phyloP scores from a whole-genome alignment of 1,139 yeast species.

The Meyerozyma sp. region DNA sequence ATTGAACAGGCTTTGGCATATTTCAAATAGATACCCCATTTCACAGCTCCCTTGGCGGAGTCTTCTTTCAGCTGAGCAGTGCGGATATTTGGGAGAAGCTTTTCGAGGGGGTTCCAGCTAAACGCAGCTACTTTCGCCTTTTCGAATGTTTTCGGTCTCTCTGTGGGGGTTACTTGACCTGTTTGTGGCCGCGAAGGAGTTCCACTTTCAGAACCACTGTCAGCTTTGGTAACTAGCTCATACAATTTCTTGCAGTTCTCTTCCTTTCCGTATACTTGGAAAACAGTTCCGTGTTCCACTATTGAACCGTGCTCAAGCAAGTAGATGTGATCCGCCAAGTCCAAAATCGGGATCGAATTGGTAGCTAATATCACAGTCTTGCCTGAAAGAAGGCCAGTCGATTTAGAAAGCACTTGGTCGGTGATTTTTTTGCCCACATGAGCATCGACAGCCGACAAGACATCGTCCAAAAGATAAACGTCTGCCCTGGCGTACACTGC shows the following conservation, averaged over 20 bases:
- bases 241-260: slow-evolving; percentile 19
- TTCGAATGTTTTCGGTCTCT: neutral
- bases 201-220: slow-evolving; percentile 6
- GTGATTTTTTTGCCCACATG: slow-evolving; percentile 27
- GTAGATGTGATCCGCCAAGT: slow-evolving; percentile 23
- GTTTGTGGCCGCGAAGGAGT: neutral
- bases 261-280: slow-evolving; percentile 7
- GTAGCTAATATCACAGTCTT: slow-evolving; percentile 35
- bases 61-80: slow-evolving; percentile 19
- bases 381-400: slow-evolving; percentile 22
- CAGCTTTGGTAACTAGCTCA: slow-evolving; percentile 21
- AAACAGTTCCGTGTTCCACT: slow-evolving; percentile 17
- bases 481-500: slow-evolving; percentile 40
- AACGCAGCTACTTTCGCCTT: slow-evolving; percentile 29
- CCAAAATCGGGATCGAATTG: slow-evolving; percentile 31
- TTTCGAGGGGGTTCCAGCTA: slow-evolving; percentile 25
- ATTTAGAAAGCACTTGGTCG: slow-evolving; percentile 24
- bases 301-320: slow-evolving; percentile 24
- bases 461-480: slow-evolving; percentile 32
- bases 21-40: slow-evolving; percentile 18
- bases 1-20: slow-evolving; percentile 22
- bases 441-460: slow-evolving; percentile 36
- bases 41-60: slow-evolving; percentile 24
- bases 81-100: slow-evolving; percentile 18
- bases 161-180: no score